Evolutionary conservation across 441 rosid genomes (phyloP), one percentile per base, ranked within the genome.

Genomic region (Croton laevigatus): DNA sequence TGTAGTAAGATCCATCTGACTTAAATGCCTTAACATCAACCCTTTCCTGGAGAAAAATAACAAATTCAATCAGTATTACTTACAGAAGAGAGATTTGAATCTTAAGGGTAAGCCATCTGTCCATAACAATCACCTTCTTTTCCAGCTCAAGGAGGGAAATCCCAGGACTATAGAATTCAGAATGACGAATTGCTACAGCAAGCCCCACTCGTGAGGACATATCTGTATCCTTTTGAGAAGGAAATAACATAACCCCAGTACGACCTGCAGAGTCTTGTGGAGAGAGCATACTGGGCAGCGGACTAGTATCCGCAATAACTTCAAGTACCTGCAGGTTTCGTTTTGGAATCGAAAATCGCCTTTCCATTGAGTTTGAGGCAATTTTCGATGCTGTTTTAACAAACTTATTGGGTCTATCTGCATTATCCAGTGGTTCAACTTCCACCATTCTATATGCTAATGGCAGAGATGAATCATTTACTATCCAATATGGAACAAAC

Each of bases 401-500:
- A 67, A 94, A 82, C 78, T 86, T 95, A 68, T 88, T 87, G 52
- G 96, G 85, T 80, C 89, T 87, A 74, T 95, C 97, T 64, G 81
- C 80, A 85, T 73, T 81, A 62, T 91, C 98, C 59, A 74, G 34
- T 64, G 88, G 88, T 77, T 96, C 99, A 76, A 91, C 83, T 83
- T 93, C 99, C 78, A 93, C 98, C 72, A 90, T 80, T 78, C 85
- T 88, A 81, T 96, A 96, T 64, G 87, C 89, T 71, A 96, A 81
- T 78, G 91, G 86, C 68, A 96, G 68, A 81, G 82, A 83, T 27
- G 98, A 88, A 81, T 88, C 89, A 75, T 96, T 96, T 71, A 82
- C 80, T 70, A 96, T 94, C 98, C 99, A 96, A 82, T 94, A 96
- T 58, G 98, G 99, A 68, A 94, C 96, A 77, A 91, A 96, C 64